Evolutionary conservation across 805 yeast genomes (phyloP), one percentile per base, ranked within the genome.

Genomic region (Ascoidea asiatica): DNA sequence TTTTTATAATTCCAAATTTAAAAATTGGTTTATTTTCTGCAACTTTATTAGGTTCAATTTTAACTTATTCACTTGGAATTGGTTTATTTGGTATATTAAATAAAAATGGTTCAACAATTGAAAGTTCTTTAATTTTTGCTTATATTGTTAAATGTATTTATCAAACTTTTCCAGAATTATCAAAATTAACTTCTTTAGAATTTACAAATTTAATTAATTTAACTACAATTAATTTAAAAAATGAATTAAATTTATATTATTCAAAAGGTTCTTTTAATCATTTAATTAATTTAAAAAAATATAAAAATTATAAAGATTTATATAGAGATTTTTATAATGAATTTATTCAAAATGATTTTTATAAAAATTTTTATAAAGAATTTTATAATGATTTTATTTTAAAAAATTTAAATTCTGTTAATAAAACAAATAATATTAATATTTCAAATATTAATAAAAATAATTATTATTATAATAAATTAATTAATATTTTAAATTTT

Each of bases 81-180:
- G 87, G 95, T 1, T 59, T 85, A 2, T 87, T 74, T 60, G 98
- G 97, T 1, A 86, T 92, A 33, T 72, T 83, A 19, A 77, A 90
- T 2, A 81, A 81, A 5, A 75, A 74, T 48, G 97, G 97, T 3
- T 80, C 90, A n/a, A 79, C 90, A n/a, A 72, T 89, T 43, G 98
- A 92, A 62, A 75, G 88, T 29, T 82, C 95, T 11, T 64, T 90
- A 46, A 70, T 92, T 54, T 79, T 88, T 57, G 90, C 94, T 6
- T 92, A 92, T 61, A 80, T 90, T 49, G 95, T 92, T 22, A 83
- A 94, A 57, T 87, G 95, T 54, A 77, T 89, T 49, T 92, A 92
- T 60, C 94, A 89, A 57, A 78, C 95, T 3, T 87, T 90, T 54
- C 96, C 97, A 1, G 88, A 84, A 53, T 71, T 90, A 50, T 81